A percentile compares a stretch with the other conserved stretches of the same genome.
These are phyloP conservation scores for Trichocladium antarcticum DNA, from an alignment of 495 filamentous ascomycete species.

Conservation along the genomic window DNA sequence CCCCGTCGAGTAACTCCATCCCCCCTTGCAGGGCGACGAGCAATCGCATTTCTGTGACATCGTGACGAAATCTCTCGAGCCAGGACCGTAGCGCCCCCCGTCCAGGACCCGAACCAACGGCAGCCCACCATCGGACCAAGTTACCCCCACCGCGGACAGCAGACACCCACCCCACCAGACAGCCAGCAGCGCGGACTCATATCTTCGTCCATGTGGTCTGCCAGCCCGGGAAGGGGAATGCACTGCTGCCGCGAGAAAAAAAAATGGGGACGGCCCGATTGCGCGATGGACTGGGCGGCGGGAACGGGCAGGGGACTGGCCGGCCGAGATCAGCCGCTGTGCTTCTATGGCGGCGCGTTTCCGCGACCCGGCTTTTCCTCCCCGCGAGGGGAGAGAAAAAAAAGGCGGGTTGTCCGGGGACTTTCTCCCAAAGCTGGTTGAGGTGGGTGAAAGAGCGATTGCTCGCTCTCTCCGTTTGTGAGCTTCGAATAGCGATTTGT, in stretches of 20 bases:
- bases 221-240: constrained; percentile 17
- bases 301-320: constrained; percentile 52
- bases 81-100: constrained; percentile 30
- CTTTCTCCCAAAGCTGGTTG: constrained; percentile 94
- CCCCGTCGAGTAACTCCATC: constrained; percentile 96
- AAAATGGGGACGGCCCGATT: constrained; percentile 17
- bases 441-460: constrained; percentile 26
- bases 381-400: neutral
- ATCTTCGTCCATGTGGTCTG: constrained; percentile 68
- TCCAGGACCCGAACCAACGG: constrained; percentile 29
- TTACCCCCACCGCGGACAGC: constrained; percentile 28
- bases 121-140: constrained; percentile 30
- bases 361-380: constrained; percentile 42
- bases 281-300: constrained; percentile 28
- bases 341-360: constrained; percentile 99
- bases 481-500: constrained; percentile 99
- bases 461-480: constrained; percentile 77
- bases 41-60: constrained; percentile 99
- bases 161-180: constrained; percentile 21
- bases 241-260: neutral
- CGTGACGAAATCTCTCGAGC: constrained; percentile 67
- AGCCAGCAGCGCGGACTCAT: constrained; percentile 61
- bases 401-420: constrained; percentile 86
- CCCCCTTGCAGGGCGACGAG: constrained; percentile 43
- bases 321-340: constrained; percentile 50